Evolutionary conservation across 345 rosid genomes (phyloP), one percentile per base, ranked within the genome.

Genomic region (Salix purpurea): DNA sequence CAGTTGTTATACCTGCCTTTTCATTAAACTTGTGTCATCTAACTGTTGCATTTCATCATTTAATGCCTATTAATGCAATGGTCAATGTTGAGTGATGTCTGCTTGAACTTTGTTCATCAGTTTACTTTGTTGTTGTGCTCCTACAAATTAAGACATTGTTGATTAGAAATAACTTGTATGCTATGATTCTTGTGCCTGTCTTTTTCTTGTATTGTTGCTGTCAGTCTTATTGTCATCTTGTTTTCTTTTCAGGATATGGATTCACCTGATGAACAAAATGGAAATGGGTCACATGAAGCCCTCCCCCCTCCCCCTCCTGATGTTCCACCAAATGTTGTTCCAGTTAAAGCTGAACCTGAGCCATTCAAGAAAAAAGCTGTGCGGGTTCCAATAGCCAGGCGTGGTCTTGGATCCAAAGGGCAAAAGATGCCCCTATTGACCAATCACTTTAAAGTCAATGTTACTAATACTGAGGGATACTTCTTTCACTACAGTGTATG

Each of bases 401-500:
- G 86, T 37, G 90, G 97, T 40, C 74, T 76, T 71, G 97, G 87
- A 11, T 34, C 90, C 19, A 91, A 79, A 77, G 97, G 97, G 50
- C 89, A 87, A 72, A 90, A 81, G 87, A 83, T 85, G 37, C 0
- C 74, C 30, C 54, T 95, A 24, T 83, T 85, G 5, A 95, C 97
- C 0, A 93, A 95, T 78, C 99, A 95, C 81, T 95, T 90, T 56
- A 88, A 84, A 82, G 99, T 93, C 19, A 86, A 88, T 67, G 86
- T 91, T 65, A 79, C 81, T 34, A 88, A 81, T 26, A 46, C 77
- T 28, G 88, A 85, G 19, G 91, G 87, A 2, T 73, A 89, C 42
- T 95, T 93, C 89, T 90, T 60, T 76, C 98, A 89, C 18, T 93
- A 93, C 75, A 82, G 92, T 84, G 97, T 95, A 90, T 48, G 91